These are phyloP conservation scores for Exophiala sp. DNA, from an alignment of 2,329 filamentous ascomycete species.

Conservation along the genomic window DNA sequence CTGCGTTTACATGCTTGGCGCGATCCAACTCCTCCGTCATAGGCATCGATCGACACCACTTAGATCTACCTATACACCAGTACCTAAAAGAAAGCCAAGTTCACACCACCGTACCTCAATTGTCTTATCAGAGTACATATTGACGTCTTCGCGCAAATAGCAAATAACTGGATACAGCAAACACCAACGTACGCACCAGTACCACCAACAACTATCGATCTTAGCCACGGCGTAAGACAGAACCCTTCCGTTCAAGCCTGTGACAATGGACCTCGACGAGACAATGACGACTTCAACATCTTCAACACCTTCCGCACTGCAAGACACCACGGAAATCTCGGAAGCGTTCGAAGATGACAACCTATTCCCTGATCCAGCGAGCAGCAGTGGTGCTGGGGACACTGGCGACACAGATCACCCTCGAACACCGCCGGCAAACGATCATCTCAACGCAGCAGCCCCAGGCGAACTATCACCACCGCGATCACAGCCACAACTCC, in stretches of 20 bases:
- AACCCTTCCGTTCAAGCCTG: not conserved
- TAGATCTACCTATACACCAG: not conserved
- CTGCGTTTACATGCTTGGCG: not conserved
- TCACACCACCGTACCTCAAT: no score
- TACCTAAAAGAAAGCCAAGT: no score
- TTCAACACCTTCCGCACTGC: slow-evolving; percentile 17
- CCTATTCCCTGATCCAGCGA: slow-evolving; percentile 3
- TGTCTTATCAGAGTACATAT: no score
- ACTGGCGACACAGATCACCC: slow-evolving; percentile 11
- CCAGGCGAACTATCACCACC: slow-evolving; percentile 30
- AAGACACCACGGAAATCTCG: slow-evolving; percentile 8
- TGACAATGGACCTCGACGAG: slow-evolving; percentile 26
- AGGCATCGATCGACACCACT: no score
- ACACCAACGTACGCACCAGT: not conserved
- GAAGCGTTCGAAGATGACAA: slow-evolving; percentile 13
- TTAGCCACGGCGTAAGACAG: no score
- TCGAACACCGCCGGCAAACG: slow-evolving; percentile 24
- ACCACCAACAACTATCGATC: no score
- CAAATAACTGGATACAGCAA: not conserved
- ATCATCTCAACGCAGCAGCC: slow-evolving; percentile 29
- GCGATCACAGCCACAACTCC: slow-evolving; percentile 19
- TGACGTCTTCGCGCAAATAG: no score
- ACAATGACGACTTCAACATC: slow-evolving; percentile 27
- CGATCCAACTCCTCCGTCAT: not conserved
- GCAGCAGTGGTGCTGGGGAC: slow-evolving; percentile 5